Evolutionary conservation across 345 rosid species (phyloP).

Genomic region (Excoecaria cochinchinensis): DNA sequence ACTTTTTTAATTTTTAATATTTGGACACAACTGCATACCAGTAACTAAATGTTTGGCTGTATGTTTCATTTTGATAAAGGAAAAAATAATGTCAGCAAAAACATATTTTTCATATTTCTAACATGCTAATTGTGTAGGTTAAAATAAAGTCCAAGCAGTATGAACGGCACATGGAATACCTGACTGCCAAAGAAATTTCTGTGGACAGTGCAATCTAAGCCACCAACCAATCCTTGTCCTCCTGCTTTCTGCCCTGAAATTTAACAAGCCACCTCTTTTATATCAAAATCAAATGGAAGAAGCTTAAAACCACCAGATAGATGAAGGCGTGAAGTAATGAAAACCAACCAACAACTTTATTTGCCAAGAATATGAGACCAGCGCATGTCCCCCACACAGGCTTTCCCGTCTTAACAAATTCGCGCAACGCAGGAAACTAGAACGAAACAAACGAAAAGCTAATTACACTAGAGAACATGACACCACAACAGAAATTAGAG

Average conservation of each 20-base stretch:
- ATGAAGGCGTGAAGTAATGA: neutral
- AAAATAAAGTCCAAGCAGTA: neutral
- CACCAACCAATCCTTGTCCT: slow-evolving; percentile 89
- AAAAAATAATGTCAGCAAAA: no score
- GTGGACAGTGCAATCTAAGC: slow-evolving; percentile 83
- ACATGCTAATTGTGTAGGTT: neutral
- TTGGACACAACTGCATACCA: neutral
- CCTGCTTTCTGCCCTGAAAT: slow-evolving; percentile 88
- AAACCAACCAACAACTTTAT: slow-evolving; percentile 72
- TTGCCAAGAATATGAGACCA: slow-evolving; percentile 91
- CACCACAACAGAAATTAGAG: neutral
- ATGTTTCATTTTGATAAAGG: neutral
- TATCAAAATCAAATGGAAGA: slow-evolving; percentile 1
- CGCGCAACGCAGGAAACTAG: slow-evolving; percentile 92
- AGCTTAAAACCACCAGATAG: neutral
- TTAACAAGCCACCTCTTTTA: neutral
- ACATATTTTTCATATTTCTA: neutral
- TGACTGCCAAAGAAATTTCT: slow-evolving; percentile 95
- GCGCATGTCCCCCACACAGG: slow-evolving; percentile 99
- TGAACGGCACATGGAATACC: slow-evolving; percentile 36
- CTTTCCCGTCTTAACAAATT: slow-evolving; percentile 80
- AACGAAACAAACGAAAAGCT: slow-evolving; percentile 4
- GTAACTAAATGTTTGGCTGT: neutral
- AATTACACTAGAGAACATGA: neutral
- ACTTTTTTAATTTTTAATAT: neutral